These are phyloP conservation scores for Hymenochaete sp. DNA, from an alignment of 1,284 basidiomycete genomes.

Conservation along the genomic window DNA sequence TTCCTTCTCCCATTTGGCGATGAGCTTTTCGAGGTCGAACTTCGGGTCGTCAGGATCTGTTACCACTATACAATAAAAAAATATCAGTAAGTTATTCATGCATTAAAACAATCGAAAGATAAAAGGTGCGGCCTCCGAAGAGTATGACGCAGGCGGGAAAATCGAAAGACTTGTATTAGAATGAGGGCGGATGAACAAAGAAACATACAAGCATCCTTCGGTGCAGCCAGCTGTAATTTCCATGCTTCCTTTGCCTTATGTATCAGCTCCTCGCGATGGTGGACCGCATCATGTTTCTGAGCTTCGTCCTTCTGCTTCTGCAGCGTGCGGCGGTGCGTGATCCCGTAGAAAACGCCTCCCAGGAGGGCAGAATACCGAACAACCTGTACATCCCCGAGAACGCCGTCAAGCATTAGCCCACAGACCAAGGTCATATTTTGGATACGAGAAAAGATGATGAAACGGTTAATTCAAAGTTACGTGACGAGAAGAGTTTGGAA, in stretches of 20 bases:
- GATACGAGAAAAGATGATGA: conserved; percentile 20
- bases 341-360: conserved; percentile 86
- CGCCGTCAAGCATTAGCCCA: too few relatives aligned
- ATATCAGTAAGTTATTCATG: not conserved
- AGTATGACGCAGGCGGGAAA: not conserved
- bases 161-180: too few relatives aligned
- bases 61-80: conserved; percentile 47
- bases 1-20: conserved; percentile 67
- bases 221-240: conserved; percentile 61
- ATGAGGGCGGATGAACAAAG: not conserved
- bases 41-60: conserved; percentile 91
- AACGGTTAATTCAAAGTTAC: not conserved
- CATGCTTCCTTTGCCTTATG: conserved; percentile 87
- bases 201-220: conserved; percentile 45
- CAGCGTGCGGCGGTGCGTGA: conserved; percentile 85
- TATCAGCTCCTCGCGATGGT: conserved; percentile 73
- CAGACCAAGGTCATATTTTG: conserved; percentile 9
- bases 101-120: not conserved
- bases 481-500: conserved; percentile 1
- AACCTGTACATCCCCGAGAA: too few relatives aligned
- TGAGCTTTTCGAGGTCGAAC: conserved; percentile 93
- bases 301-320: conserved; percentile 75
- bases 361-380: conserved; percentile 91
- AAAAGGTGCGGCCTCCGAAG: not conserved
- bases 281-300: conserved; percentile 58